Percentiles rank a stretch among this genome's conserved stretches.
Conservation (phyloP, 2,329 filamentous ascomycete genomes). For the Fusarium kyushuense region DNA sequence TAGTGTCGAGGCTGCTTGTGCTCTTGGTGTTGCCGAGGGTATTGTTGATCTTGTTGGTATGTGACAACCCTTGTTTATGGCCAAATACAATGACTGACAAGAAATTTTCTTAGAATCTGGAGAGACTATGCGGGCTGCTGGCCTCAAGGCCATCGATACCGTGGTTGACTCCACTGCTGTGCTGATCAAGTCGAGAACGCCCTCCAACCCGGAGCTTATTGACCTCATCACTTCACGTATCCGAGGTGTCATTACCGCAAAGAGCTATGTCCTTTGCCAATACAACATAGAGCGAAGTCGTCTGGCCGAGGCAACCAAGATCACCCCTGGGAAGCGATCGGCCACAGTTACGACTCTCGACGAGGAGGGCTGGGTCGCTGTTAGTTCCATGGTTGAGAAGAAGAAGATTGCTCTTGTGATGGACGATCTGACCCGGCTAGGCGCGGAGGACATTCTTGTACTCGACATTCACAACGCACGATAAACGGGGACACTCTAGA, state of each 20-base stretch:
- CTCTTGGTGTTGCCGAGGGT: slow-evolving; percentile 93
- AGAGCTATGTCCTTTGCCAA: slow-evolving; percentile 93
- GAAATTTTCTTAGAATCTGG: slow-evolving; percentile 78
- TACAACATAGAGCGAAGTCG: slow-evolving; percentile 87
- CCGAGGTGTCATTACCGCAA: slow-evolving; percentile 92
- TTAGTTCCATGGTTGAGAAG: slow-evolving; percentile 92
- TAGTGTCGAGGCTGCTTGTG: slow-evolving; percentile 97
- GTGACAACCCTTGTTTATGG: slow-evolving; percentile 53
- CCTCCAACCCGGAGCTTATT: slow-evolving; percentile 83
- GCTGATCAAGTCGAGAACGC: slow-evolving; percentile 88
- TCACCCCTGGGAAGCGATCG: slow-evolving; percentile 94
- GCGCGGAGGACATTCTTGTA: slow-evolving; percentile 87
- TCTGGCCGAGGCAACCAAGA: slow-evolving; percentile 74
- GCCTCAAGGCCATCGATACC: slow-evolving; percentile 93
- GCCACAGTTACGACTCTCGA: slow-evolving; percentile 92
- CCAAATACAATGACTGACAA: slow-evolving; percentile 28
- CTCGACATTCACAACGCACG: slow-evolving; percentile 86
- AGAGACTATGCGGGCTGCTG: slow-evolving; percentile 97
- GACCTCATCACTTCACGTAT: slow-evolving; percentile 89
- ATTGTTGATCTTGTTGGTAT: slow-evolving; percentile 96
- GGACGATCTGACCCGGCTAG: slow-evolving; percentile 82
- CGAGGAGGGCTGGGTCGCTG: slow-evolving; percentile 92
- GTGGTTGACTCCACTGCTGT: slow-evolving; percentile 90
- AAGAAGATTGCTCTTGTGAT: slow-evolving; percentile 87
- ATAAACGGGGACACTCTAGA: slow-evolving; percentile 44